phyloP scores from a whole-genome alignment of 2,329 filamentous ascomycete genomes.

The Coniella vitis region DNA sequence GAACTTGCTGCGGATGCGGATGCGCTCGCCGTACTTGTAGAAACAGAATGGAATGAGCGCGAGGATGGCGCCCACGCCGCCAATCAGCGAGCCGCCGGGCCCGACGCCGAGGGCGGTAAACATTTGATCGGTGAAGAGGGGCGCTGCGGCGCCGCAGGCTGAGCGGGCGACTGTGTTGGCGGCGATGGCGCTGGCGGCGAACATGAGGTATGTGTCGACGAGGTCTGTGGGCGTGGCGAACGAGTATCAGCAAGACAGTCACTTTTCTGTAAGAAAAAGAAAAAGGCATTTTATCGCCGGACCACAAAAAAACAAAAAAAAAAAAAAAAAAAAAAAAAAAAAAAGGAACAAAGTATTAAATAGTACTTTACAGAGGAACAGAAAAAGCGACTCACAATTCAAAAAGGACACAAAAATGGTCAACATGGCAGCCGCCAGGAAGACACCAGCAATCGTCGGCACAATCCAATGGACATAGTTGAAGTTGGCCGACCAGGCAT shows the following conservation, averaged over 20 bases:
- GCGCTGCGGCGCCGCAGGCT: slow-evolving; percentile 46
- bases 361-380: too few species aligned
- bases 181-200: slow-evolving; percentile 47
- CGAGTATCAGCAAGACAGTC: too few species aligned
- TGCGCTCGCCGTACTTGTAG: slow-evolving; percentile 40
- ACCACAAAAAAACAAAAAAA: too few species aligned
- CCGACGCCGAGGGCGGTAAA: slow-evolving; percentile 55
- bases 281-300: too few species aligned
- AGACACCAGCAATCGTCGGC: slow-evolving; percentile 28
- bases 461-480: slow-evolving; percentile 48
- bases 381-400: slow-evolving; percentile 4
- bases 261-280: too few species aligned
- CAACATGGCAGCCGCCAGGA: slow-evolving; percentile 20
- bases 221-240: slow-evolving; percentile 53
- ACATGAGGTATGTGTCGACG: slow-evolving; percentile 48
- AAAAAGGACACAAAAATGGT: slow-evolving; percentile 14
- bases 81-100: slow-evolving; percentile 43
- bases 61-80: slow-evolving; percentile 35
- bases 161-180: slow-evolving; percentile 54
- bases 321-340: too few species aligned
- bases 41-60: slow-evolving; percentile 53
- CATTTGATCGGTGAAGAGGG: slow-evolving; percentile 40
- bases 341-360: too few species aligned
- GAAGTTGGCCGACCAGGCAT: slow-evolving; percentile 44
- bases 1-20: slow-evolving; percentile 25